Evolutionary conservation across 805 yeast species (phyloP).

Genomic region (Lachancea meyersii): DNA sequence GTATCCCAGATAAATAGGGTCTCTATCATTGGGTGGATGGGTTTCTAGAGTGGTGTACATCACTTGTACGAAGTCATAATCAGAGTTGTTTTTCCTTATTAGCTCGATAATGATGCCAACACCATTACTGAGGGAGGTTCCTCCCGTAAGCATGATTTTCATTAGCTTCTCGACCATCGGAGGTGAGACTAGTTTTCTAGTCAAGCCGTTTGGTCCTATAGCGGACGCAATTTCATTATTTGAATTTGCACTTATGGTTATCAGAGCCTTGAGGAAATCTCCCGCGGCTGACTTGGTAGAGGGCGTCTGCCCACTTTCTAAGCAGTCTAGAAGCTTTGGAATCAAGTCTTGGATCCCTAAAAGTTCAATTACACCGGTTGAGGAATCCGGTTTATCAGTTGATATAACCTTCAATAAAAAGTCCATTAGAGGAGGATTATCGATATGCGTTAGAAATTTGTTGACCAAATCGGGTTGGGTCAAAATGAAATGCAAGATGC

Average conservation of each 20-base stretch:
- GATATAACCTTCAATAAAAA: conserved; percentile 82
- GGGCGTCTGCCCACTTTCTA: conserved; percentile 62
- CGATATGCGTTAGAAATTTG: conserved; percentile 76
- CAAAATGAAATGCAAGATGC: conserved; percentile 63
- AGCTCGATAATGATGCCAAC: conserved; percentile 93
- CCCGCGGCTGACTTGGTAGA: conserved; percentile 89
- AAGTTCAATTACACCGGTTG: conserved; percentile 79
- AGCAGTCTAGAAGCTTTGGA: conserved; percentile 60
- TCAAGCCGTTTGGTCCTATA: conserved; percentile 91
- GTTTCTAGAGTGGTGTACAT: conserved; percentile 73
- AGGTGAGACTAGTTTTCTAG: conserved; percentile 81
- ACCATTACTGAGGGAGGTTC: conserved; percentile 86
- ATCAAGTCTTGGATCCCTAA: conserved; percentile 69
- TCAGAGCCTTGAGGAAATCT: conserved; percentile 88
- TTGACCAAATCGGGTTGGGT: conserved; percentile 66
- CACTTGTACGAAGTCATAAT: conserved; percentile 86
- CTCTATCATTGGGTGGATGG: conserved; percentile 89
- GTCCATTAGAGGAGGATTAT: conserved; percentile 92
- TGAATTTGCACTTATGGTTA: conserved; percentile 88
- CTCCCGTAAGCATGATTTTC: conserved; percentile 70
- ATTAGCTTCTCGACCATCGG: conserved; percentile 62
- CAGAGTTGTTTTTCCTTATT: conserved; percentile 92
- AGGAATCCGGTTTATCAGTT: conserved; percentile 83
- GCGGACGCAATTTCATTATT: conserved; percentile 82
- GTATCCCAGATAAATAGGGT: conserved; percentile 87